phyloP scores from a whole-genome alignment of 2,329 filamentous ascomycete species.

The Talaromyces sp. region DNA sequence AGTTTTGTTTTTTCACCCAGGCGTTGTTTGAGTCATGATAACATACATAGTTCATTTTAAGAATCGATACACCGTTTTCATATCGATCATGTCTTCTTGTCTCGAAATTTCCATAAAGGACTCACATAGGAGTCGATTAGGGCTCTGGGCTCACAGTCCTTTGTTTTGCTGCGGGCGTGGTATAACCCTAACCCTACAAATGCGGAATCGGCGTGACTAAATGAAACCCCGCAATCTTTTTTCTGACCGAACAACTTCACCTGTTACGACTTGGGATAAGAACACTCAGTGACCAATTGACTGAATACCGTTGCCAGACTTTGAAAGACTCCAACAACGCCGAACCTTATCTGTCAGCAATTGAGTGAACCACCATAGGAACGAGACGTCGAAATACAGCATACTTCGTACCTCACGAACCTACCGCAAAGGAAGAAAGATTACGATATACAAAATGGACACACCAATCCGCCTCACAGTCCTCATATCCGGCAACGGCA shows the following conservation, averaged over 20 bases:
- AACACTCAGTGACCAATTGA: neutral
- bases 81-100: neutral
- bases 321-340: neutral
- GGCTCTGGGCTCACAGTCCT: too few species aligned
- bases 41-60: slow-evolving; percentile 6
- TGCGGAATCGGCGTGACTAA: neutral
- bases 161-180: neutral
- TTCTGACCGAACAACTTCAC: neutral
- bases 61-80: neutral
- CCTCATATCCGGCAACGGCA: slow-evolving; percentile 70
- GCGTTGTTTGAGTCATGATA: slow-evolving; percentile 9
- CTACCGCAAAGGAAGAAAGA: neutral
- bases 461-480: slow-evolving; percentile 56
- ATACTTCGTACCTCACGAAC: neutral
- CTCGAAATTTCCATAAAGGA: neutral
- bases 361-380: neutral
- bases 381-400: neutral
- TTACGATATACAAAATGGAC: neutral
- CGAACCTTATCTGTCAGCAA: neutral
- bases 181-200: neutral
- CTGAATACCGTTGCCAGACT: too few species aligned
- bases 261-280: neutral
- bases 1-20: neutral
- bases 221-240: slow-evolving; percentile 6
- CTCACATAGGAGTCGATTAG: neutral